Percentiles rank a stretch among this genome's conserved stretches.
Conservation (phyloP, 345 rosid genomes). For the Pelargonium nanum region DNA sequence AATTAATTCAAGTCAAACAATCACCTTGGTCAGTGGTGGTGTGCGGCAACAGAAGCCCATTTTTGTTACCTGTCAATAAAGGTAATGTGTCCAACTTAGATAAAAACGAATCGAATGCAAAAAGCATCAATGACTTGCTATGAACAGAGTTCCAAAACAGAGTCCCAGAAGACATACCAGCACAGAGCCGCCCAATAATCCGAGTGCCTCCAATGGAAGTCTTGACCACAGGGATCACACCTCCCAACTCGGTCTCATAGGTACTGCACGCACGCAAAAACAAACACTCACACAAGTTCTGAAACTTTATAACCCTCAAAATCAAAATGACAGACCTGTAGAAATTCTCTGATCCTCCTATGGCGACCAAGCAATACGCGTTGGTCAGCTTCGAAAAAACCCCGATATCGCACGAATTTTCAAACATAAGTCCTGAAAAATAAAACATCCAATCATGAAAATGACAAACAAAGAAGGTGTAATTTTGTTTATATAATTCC, state of each 20-base stretch:
- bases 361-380: constrained; percentile 83
- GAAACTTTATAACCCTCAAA: background rate
- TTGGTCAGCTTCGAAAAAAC: constrained; percentile 81
- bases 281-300: background rate
- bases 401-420: constrained; percentile 75
- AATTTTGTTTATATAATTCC: background rate
- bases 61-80: constrained; percentile 62
- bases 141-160: no score
- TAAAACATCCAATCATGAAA: background rate
- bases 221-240: constrained; percentile 78
- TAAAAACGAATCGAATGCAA: no score
- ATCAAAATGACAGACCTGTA: constrained; percentile 44
- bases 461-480: no score
- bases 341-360: constrained; percentile 70
- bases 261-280: constrained; percentile 28
- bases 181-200: constrained; percentile 80
- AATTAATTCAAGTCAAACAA: no score
- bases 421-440: constrained; percentile 67
- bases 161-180: constrained; percentile 31
- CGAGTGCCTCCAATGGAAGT: constrained; percentile 77
- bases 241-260: constrained; percentile 80
- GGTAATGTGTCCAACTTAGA: background rate
- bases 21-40: constrained; percentile 95
- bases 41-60: constrained; percentile 91
- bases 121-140: no score